These are phyloP conservation scores for Paspalum vaginatum DNA, from an alignment of 176 grass and related monocot genomes.

Conservation along the genomic window DNA sequence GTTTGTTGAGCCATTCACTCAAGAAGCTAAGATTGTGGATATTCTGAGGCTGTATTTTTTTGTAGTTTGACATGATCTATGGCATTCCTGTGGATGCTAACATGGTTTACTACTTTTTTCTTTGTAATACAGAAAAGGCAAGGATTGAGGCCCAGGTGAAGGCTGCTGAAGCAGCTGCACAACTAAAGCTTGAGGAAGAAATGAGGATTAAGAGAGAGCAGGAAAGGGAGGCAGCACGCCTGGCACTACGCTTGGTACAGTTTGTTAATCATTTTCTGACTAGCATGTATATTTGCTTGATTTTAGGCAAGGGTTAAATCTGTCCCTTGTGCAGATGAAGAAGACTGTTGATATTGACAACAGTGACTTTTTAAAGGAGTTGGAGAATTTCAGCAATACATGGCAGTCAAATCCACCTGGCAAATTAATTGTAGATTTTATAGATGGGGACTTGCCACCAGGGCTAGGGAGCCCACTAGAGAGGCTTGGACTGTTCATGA, in stretches of 20 bases:
- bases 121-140: conserved; percentile 62
- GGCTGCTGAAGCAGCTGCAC: conserved; percentile 72
- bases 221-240: conserved; percentile 82
- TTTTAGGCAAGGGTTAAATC: conserved; percentile 13
- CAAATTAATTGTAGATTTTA: conserved; percentile 46
- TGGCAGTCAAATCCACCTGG: conserved; percentile 34
- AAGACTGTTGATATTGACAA: conserved; percentile 95
- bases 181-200: conserved; percentile 64
- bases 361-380: conserved; percentile 65
- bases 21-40: neutral
- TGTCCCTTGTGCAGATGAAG: conserved; percentile 61
- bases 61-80: neutral
- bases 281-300: conserved; percentile 28
- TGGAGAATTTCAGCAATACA: conserved; percentile 55
- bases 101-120: neutral
- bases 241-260: conserved; percentile 67
- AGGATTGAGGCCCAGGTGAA: conserved; percentile 87
- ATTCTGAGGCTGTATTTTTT: neutral
- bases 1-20: neutral
- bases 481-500: conserved; percentile 83
- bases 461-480: conserved; percentile 65
- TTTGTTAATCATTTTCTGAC: conserved; percentile 12
- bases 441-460: conserved; percentile 46
- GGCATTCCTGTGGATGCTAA: conserved; percentile 18
- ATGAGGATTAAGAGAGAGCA: conserved; percentile 65